Conservation (phyloP, 768 basidiomycete genomes). For the Phylloporus rhodoxanthus region DNA sequence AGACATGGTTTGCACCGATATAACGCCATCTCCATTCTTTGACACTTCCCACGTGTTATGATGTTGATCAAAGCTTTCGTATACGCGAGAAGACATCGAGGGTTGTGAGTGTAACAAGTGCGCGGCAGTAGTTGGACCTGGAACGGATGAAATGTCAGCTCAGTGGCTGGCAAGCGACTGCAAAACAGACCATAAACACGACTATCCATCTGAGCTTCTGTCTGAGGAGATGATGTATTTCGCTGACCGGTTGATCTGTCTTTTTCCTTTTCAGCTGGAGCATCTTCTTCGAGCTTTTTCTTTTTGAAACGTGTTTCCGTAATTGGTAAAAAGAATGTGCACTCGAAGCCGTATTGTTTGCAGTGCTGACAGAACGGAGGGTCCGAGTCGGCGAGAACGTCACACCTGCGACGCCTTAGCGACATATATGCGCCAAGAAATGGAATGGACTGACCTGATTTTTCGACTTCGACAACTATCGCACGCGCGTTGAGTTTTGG, state of each 20-base stretch:
- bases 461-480: conserved; percentile 88
- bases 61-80: conserved; percentile 82
- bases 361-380: conserved; percentile 89
- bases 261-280: conserved; percentile 35
- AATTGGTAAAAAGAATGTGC: conserved; percentile 97
- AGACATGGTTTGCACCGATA: conserved; percentile 66
- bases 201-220: conserved; percentile 49
- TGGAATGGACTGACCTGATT: conserved; percentile 52
- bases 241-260: conserved; percentile 27
- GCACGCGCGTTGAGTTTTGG: conserved; percentile 89
- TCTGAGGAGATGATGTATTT: conserved; percentile 40
- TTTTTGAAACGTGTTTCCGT: conserved; percentile 99
- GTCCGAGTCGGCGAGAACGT: conserved; percentile 73
- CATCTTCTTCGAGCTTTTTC: conserved; percentile 77
- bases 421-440: conserved; percentile 8
- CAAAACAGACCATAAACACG: conserved; percentile 55
- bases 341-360: conserved; percentile 88
- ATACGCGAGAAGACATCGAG: conserved; percentile 75
- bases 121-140: conserved; percentile 82
- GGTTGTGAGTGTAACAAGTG: conserved; percentile 90
- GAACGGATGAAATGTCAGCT: conserved; percentile 30
- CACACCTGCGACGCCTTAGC: conserved; percentile 47
- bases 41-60: conserved; percentile 86
- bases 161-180: conserved; percentile 8
- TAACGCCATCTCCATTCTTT: conserved; percentile 80